phyloP scores from a whole-genome alignment of 2,329 filamentous ascomycete species.

The Botrytis pseudocinerea region DNA sequence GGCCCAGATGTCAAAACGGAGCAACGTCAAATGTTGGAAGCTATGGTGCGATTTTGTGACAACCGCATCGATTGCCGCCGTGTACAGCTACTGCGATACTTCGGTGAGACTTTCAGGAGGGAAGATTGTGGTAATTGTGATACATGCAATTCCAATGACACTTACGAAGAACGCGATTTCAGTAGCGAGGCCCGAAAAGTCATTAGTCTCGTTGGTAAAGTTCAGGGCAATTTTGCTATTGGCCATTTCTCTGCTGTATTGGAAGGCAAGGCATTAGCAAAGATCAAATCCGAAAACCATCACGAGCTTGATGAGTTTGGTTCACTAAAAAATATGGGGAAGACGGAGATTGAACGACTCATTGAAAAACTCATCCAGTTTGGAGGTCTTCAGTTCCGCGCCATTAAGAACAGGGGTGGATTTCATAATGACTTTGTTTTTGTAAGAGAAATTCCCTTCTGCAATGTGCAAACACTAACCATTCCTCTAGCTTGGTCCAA shows the following conservation, averaged over 20 bases:
- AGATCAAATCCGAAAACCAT: constrained; percentile 50
- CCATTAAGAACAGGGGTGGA: constrained; percentile 59
- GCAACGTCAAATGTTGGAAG: constrained; percentile 80
- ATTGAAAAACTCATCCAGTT: constrained; percentile 73
- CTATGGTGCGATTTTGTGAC: constrained; percentile 85
- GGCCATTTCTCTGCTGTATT: constrained; percentile 83
- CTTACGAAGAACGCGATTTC: constrained; percentile 73
- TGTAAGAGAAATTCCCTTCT: constrained; percentile 46
- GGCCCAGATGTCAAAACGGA: constrained; percentile 77
- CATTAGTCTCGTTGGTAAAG: constrained; percentile 63
- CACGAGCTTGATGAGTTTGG: constrained; percentile 57
- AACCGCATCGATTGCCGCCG: constrained; percentile 85
- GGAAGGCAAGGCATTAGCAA: constrained; percentile 62
- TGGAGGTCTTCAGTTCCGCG: constrained; percentile 71
- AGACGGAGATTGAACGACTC: constrained; percentile 75
- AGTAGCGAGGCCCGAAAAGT: constrained; percentile 72
- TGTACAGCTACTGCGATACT: constrained; percentile 88
- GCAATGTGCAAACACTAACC: constrained; percentile 32
- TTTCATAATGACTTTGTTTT: constrained; percentile 76
- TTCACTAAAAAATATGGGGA: constrained; percentile 66
- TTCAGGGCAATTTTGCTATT: constrained; percentile 66
- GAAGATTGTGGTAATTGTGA: constrained; percentile 80
- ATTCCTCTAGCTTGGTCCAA: constrained; percentile 39
- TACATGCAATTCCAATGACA: constrained; percentile 75
- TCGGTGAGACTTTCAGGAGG: constrained; percentile 78